These are phyloP conservation scores for Amphibolis antarctica DNA, from an alignment of 106 monocot genomes.

Conservation along the genomic window DNA sequence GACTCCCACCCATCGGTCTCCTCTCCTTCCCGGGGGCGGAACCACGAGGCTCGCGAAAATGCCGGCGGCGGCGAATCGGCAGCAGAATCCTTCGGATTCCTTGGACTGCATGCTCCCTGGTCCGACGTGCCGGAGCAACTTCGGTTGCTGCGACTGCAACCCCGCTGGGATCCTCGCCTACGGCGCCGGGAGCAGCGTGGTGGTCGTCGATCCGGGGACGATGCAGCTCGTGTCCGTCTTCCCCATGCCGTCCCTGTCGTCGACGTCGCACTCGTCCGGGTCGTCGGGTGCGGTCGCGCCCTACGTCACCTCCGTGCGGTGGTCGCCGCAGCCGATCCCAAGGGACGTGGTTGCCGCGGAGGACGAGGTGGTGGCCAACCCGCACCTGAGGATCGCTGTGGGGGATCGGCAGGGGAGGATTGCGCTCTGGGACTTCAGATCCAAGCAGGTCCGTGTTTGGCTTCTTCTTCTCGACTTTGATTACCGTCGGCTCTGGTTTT, in stretches of 20 bases:
- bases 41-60: no score
- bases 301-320: conserved; percentile 68
- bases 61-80: conserved; percentile 1
- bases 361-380: conserved; percentile 34
- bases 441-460: conserved; percentile 23
- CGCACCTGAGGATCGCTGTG: conserved; percentile 63
- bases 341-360: conserved; percentile 30
- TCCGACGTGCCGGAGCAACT: conserved; percentile 71
- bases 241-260: conserved; percentile 57
- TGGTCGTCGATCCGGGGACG: conserved; percentile 56
- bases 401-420: conserved; percentile 93
- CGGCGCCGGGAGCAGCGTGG: conserved; percentile 70
- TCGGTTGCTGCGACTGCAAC: conserved; percentile 51
- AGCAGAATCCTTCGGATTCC: conserved; percentile 3
- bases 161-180: conserved; percentile 64
- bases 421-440: conserved; percentile 68
- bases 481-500: no score
- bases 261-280: background rate
- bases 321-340: conserved; percentile 45
- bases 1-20: no score
- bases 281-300: conserved; percentile 25
- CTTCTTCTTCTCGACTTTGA: no score
- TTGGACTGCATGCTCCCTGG: conserved; percentile 72
- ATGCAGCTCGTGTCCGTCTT: conserved; percentile 78
- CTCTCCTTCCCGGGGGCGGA: no score